Evolutionary conservation across 306 rosid genomes (phyloP).

Genomic region (Gastrolobium bilobum): DNA sequence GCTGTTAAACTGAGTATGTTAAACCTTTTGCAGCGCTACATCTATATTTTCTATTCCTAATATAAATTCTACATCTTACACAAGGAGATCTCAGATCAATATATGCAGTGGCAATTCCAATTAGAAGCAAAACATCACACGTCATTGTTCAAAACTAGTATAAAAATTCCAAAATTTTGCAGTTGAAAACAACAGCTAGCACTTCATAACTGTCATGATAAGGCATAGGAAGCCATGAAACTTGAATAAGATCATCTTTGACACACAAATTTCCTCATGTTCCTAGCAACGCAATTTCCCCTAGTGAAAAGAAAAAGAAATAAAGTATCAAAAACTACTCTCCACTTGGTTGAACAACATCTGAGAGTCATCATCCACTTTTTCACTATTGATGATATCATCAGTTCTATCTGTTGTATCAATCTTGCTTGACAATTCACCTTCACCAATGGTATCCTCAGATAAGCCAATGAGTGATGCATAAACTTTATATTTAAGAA

Average conservation of each 20-base stretch:
- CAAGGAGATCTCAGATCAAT: no score
- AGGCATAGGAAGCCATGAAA: slow-evolving; percentile 1
- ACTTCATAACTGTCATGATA: slow-evolving; percentile 21
- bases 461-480: slow-evolving; percentile 68
- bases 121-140: neutral
- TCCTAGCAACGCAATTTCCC: slow-evolving; percentile 36
- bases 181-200: slow-evolving; percentile 23
- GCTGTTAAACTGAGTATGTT: no score
- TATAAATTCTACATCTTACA: no score
- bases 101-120: no score
- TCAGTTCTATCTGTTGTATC: slow-evolving; percentile 41
- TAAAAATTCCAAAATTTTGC: neutral
- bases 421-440: slow-evolving; percentile 42
- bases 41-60: no score
- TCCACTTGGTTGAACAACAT: slow-evolving; percentile 63
- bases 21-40: no score
- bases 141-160: neutral
- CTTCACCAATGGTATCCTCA: slow-evolving; percentile 35
- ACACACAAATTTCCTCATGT: neutral
- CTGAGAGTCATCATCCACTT: slow-evolving; percentile 62
- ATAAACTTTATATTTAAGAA: slow-evolving; percentile 57
- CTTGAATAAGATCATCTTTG: slow-evolving; percentile 2
- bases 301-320: neutral
- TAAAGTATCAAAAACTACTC: slow-evolving; percentile 52
- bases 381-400: slow-evolving; percentile 44